Conservation (phyloP, 1,284 basidiomycete genomes). For the Cryptococcus floricola region DNA sequence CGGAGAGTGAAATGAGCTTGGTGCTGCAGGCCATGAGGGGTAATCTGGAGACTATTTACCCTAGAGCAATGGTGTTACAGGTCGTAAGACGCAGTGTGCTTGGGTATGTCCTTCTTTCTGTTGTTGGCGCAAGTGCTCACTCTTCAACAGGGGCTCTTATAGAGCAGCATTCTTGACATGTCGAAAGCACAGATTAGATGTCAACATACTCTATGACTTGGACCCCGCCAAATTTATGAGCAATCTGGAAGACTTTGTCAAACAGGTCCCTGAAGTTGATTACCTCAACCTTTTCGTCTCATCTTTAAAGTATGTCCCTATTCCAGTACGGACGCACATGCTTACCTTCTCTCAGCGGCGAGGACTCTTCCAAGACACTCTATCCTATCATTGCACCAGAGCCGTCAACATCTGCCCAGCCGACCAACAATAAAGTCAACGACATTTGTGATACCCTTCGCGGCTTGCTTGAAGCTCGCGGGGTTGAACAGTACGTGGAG, state of each 20-base stretch:
- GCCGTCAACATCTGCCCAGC: background rate
- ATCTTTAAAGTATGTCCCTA: slow-evolving; percentile 64
- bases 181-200: slow-evolving; percentile 87
- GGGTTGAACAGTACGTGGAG: slow-evolving; percentile 78
- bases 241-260: slow-evolving; percentile 64
- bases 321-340: background rate
- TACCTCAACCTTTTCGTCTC: slow-evolving; percentile 91
- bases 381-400: slow-evolving; percentile 11
- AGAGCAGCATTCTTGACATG: slow-evolving; percentile 84
- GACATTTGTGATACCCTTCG: slow-evolving; percentile 77
- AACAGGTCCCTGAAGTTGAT: slow-evolving; percentile 84
- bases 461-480: slow-evolving; percentile 64
- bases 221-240: slow-evolving; percentile 65
- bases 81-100: slow-evolving; percentile 71
- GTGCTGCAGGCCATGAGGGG: slow-evolving; percentile 98
- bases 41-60: slow-evolving; percentile 92
- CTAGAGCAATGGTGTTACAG: slow-evolving; percentile 83
- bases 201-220: slow-evolving; percentile 82
- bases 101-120: slow-evolving; percentile 54
- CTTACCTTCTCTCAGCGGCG: slow-evolving; percentile 11
- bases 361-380: slow-evolving; percentile 23
- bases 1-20: slow-evolving; percentile 80
- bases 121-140: background rate
- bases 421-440: slow-evolving; percentile 56
- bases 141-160: slow-evolving; percentile 54